phyloP scores from a whole-genome alignment of 2,329 filamentous ascomycete genomes.

The Dichotomopilus funicola region DNA sequence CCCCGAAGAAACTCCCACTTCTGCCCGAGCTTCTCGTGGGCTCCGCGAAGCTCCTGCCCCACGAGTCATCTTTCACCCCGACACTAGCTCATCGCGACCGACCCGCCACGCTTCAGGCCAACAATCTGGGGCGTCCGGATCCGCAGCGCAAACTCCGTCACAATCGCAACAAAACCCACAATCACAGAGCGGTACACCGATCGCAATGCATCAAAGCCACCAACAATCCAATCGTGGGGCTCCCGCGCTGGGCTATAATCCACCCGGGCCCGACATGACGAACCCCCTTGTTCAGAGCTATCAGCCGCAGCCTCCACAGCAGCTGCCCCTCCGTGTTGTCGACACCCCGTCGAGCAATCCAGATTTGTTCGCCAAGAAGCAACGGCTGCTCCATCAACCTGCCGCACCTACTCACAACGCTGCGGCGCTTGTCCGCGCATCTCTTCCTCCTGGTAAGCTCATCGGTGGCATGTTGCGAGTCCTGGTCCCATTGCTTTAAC shows the following conservation, averaged over 20 bases:
- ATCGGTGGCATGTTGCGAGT: background rate
- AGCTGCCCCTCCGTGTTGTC: slow-evolving; percentile 63
- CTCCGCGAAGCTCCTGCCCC: slow-evolving; percentile 79
- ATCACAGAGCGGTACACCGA: slow-evolving; percentile 26
- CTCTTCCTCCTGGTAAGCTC: slow-evolving; percentile 20
- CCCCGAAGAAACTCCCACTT: slow-evolving; percentile 44
- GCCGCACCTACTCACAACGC: slow-evolving; percentile 44
- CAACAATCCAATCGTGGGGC: slow-evolving; percentile 32
- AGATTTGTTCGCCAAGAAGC: slow-evolving; percentile 56
- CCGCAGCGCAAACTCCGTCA: slow-evolving; percentile 23
- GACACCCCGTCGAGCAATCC: slow-evolving; percentile 70
- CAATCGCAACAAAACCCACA: slow-evolving; percentile 22
- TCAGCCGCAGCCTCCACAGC: slow-evolving; percentile 55
- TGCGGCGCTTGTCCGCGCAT: slow-evolving; percentile 29
- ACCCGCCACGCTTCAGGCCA: slow-evolving; percentile 51
- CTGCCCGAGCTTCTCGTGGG: slow-evolving; percentile 55
- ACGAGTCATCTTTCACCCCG: slow-evolving; percentile 77
- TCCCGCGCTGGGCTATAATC: slow-evolving; percentile 44
- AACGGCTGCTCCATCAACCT: slow-evolving; percentile 37
- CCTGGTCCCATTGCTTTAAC: background rate
- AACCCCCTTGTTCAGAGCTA: slow-evolving; percentile 61
- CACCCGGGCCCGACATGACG: slow-evolving; percentile 48
- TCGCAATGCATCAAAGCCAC: slow-evolving; percentile 23
- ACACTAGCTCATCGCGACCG: slow-evolving; percentile 59
- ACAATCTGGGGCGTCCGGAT: slow-evolving; percentile 19